Base-by-base conservation (phyloP, 2,329 filamentous ascomycete species). In the Seiridium unicorne region DNA sequence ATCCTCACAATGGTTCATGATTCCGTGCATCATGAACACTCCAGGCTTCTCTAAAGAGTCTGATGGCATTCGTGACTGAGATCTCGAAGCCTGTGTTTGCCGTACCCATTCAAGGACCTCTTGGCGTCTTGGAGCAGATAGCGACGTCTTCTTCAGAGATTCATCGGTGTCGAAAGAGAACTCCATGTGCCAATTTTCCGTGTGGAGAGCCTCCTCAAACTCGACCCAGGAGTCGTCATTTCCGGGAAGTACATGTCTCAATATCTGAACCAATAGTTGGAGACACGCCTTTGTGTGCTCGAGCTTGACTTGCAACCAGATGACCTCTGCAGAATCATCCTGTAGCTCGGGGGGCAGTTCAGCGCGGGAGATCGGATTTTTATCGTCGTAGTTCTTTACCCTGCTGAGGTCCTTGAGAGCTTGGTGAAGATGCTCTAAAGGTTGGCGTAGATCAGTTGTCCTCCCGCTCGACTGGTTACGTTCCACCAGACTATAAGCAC, bases 331-430 rank as follows among this genome's bases (percentile, higher is more conserved):
- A 38, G 32, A 35, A 4, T 49, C 53, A 42, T 44, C 40, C 8
- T 48, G 51, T 44, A 64, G 56, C 1, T 8, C 31, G 11, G 53
- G 61, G 31, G 64, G 65, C 8, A 69, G 63, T 55, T 71, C 69
- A 3, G 51, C 63, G 60, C 63, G 65, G 26, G 64, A 59, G 3
- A 71, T 60, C 0, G 68, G 68, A 31, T 65, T 44, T 8, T 55
- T 53, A 47, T 68, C 63, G 47, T 71, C 68, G 40, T 65, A 66
- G 4, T 68, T 62, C 42, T 63, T 66, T 1, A 66, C 35, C 13
- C 60, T 48, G 4, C 57, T 58, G 51, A 68, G 63, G 8, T 60
- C 35, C 2, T 59, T 35, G 11, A 71, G 55, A 6, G 69, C 68
- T 5, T 18, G 9, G 10, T n/a, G 32, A 7, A 58, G 46, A 32